Conservation (phyloP, 1,284 basidiomycete genomes). For the Cutaneotrichosporon sp. region DNA sequence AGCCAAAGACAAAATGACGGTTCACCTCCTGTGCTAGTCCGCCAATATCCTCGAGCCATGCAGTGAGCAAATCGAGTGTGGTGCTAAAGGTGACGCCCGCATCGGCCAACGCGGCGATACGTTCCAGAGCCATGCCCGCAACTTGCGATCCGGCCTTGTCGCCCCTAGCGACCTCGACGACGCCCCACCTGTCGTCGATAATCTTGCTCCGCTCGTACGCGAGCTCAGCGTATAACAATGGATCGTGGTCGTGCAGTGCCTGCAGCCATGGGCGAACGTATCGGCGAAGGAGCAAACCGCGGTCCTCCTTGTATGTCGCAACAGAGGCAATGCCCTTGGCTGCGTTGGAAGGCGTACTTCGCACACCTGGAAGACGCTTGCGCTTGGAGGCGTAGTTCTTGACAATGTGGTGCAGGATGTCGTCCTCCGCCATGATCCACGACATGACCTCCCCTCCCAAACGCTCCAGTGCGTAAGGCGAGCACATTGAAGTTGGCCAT, state of each 20-base stretch:
- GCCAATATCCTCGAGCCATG: constrained; percentile 57
- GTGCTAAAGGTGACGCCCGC: constrained; percentile 55
- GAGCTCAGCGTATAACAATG: constrained; percentile 47
- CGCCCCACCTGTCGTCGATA: constrained; percentile 13
- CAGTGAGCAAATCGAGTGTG: constrained; percentile 59
- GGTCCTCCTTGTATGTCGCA: constrained; percentile 54
- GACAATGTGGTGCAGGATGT: constrained; percentile 31
- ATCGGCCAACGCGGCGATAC: constrained; percentile 29
- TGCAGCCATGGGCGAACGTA: constrained; percentile 62
- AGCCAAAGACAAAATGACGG: background rate
- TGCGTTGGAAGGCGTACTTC: constrained; percentile 55
- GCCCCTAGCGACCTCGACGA: constrained; percentile 9
- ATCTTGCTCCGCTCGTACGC: constrained; percentile 36
- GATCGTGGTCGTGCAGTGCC: constrained; percentile 59
- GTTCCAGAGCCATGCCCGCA: constrained; percentile 29
- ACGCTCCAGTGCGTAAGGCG: constrained; percentile 56
- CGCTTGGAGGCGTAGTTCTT: constrained; percentile 33
- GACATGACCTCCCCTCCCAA: constrained; percentile 51
- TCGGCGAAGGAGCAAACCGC: constrained; percentile 56
- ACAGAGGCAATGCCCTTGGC: constrained; percentile 46
- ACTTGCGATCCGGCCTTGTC: constrained; percentile 18
- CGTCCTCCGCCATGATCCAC: constrained; percentile 52
- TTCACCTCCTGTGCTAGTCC: constrained; percentile 24
- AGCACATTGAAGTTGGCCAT: constrained; percentile 66
- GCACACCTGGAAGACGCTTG: constrained; percentile 59